Evolutionary conservation across 306 rosid genomes (phyloP).

Genomic region (Fagus crenata): DNA sequence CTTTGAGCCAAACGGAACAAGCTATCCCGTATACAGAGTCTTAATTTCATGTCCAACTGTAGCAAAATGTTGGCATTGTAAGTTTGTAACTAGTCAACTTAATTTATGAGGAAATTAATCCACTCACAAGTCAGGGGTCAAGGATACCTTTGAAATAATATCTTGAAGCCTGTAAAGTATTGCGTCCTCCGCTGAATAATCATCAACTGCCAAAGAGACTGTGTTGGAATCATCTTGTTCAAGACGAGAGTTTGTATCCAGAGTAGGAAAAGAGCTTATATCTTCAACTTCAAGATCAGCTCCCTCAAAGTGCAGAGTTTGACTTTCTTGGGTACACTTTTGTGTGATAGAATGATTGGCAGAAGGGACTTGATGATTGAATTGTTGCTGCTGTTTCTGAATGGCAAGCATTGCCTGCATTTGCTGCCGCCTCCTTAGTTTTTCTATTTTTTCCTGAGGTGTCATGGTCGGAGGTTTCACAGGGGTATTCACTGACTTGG

Average conservation of each 20-base stretch:
- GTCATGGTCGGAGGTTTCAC: slow-evolving; percentile 71
- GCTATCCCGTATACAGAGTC: slow-evolving; percentile 84
- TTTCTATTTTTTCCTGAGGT: slow-evolving; percentile 93
- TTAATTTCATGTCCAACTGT: slow-evolving; percentile 79
- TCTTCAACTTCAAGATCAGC: slow-evolving; percentile 56
- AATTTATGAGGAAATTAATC: slow-evolving; percentile 38
- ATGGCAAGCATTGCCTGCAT: slow-evolving; percentile 97
- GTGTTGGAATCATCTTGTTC: slow-evolving; percentile 77
- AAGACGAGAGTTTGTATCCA: slow-evolving; percentile 47
- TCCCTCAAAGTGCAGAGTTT: slow-evolving; percentile 48
- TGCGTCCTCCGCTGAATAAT: slow-evolving; percentile 62
- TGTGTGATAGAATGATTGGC: slow-evolving; percentile 42
- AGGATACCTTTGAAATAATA: slow-evolving; percentile 67
- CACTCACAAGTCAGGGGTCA: slow-evolving; percentile 33
- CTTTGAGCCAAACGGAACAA: slow-evolving; percentile 88
- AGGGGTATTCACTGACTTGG: slow-evolving; percentile 40
- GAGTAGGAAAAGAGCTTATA: slow-evolving; percentile 44
- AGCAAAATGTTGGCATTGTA: slow-evolving; percentile 49
- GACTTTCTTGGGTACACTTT: slow-evolving; percentile 47
- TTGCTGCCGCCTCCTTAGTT: slow-evolving; percentile 90
- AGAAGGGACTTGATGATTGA: slow-evolving; percentile 56
- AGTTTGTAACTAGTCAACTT: slow-evolving; percentile 44
- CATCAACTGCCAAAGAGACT: slow-evolving; percentile 50
- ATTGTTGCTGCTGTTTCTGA: slow-evolving; percentile 70
- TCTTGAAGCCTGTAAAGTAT: slow-evolving; percentile 69